Evolutionary conservation across 768 basidiomycete genomes (phyloP), one percentile per base, ranked within the genome.

Genomic region (Mycena amicta): DNA sequence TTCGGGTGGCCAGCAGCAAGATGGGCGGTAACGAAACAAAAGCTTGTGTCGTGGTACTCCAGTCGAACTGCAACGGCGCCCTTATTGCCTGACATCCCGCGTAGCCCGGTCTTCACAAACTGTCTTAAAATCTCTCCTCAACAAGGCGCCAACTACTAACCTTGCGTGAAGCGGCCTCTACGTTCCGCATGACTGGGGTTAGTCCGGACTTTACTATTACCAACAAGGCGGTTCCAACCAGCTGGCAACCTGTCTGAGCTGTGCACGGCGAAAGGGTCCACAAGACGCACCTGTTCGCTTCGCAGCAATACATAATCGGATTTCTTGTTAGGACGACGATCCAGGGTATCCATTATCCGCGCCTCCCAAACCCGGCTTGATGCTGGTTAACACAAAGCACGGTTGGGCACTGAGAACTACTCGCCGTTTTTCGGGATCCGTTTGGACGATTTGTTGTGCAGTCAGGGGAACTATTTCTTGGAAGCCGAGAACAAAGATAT

Each of bases 381-480:
- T 56, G 53, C 46, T n/a, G n/a, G n/a, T n/a, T n/a, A n/a, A n/a
- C n/a, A n/a, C n/a, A n/a, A n/a, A n/a, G n/a, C n/a, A n/a, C n/a
- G n/a, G n/a, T n/a, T n/a, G n/a, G n/a, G n/a, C n/a, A n/a, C 45
- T 28, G 13, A 31, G 41, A 33, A 58, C 15, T 22, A 58, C 77
- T 23, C 52, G 89, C 93, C 85, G 83, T 75, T 93, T 95, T 69
- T 94, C 93, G 1, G 95, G 94, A 72, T 98, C 95, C 5, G 95
- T 89, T 71, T 97, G 95, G 16, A 98, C 80, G 41, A 99, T 98
- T 71, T 98, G 95, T 67, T 95, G 93, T 2, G 97, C 93, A n/a
- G 93, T 98, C 47, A 99, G 82, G 3, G 95, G 94, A 0, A 99
- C 97, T 53, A 99, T 95, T 73, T 99, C 97, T 72, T 99, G 95